These are phyloP conservation scores for Asterophora lycoperdoides DNA, from an alignment of 768 basidiomycete genomes.

Conservation along the genomic window DNA sequence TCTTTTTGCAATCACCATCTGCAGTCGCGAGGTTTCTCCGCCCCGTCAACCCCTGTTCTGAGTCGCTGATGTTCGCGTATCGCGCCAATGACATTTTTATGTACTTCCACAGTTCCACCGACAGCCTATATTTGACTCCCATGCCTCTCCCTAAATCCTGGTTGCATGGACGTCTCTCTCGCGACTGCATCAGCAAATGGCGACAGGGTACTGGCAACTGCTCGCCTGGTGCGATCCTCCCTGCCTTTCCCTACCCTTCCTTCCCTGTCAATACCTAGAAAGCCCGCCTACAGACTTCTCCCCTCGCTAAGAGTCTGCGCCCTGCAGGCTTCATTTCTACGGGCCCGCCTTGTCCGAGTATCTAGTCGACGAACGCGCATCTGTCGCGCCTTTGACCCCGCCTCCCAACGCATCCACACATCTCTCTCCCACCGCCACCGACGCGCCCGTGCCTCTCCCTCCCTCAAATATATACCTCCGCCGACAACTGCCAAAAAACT, in stretches of 20 bases:
- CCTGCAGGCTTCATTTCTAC: conserved; percentile 1
- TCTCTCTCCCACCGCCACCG: background rate
- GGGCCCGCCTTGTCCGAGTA: background rate
- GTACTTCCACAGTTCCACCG: no score
- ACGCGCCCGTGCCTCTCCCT: background rate
- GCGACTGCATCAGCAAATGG: conserved; percentile 1
- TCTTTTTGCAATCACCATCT: background rate
- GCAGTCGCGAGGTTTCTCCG: conserved; percentile 12
- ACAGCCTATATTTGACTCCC: no score
- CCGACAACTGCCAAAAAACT: background rate
- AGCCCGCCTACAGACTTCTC: background rate
- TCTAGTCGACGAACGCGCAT: conserved; percentile 1
- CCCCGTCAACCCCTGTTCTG: background rate
- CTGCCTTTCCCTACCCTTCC: background rate
- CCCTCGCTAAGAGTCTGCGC: background rate
- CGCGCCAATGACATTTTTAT: no score
- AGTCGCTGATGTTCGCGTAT: background rate
- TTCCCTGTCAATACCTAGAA: background rate
- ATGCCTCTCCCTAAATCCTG: no score
- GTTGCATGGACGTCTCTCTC: conserved; percentile 2
- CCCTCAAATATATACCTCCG: background rate
- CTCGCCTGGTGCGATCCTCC: background rate
- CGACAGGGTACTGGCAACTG: conserved; percentile 3
- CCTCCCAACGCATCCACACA: background rate
- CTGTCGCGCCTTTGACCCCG: background rate